Conservation (phyloP, 1,284 basidiomycete species). For the Ustilago nuda region DNA sequence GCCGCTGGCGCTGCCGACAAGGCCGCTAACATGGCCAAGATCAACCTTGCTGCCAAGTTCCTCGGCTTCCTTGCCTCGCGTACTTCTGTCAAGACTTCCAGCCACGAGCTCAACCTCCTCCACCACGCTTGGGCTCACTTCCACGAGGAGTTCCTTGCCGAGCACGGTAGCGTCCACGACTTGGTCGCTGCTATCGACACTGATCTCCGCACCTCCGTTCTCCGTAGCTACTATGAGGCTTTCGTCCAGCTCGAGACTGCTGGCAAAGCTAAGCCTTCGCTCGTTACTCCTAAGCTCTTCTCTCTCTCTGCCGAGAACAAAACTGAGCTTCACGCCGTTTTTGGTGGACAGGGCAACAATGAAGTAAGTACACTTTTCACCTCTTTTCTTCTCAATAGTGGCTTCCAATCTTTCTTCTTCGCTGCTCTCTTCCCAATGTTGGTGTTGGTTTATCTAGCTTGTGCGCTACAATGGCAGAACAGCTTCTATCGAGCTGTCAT, state of each 20-base stretch:
- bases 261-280: slow-evolving; percentile 74
- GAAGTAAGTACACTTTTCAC: slow-evolving; percentile 73
- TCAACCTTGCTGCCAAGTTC: slow-evolving; percentile 68
- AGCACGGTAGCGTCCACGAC: slow-evolving; percentile 78
- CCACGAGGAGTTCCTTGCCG: slow-evolving; percentile 49
- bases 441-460: background rate
- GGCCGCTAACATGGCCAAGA: slow-evolving; percentile 38
- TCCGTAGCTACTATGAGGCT: slow-evolving; percentile 84
- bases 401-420: background rate
- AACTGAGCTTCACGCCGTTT: slow-evolving; percentile 89
- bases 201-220: slow-evolving; percentile 80
- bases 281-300: slow-evolving; percentile 77
- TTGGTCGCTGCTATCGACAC: slow-evolving; percentile 81
- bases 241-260: slow-evolving; percentile 79
- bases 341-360: slow-evolving; percentile 98
- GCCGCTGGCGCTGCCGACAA: slow-evolving; percentile 45
- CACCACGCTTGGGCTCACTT: slow-evolving; percentile 66
- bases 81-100: slow-evolving; percentile 79
- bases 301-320: slow-evolving; percentile 77
- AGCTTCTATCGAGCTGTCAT: slow-evolving; percentile 8
- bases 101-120: slow-evolving; percentile 81
- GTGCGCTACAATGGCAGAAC: background rate
- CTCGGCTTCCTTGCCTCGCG: slow-evolving; percentile 72
- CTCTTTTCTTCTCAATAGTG: background rate
- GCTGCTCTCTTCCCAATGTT: background rate